phyloP scores from a whole-genome alignment of 2,329 filamentous ascomycete genomes.

The Endothia cerciana region DNA sequence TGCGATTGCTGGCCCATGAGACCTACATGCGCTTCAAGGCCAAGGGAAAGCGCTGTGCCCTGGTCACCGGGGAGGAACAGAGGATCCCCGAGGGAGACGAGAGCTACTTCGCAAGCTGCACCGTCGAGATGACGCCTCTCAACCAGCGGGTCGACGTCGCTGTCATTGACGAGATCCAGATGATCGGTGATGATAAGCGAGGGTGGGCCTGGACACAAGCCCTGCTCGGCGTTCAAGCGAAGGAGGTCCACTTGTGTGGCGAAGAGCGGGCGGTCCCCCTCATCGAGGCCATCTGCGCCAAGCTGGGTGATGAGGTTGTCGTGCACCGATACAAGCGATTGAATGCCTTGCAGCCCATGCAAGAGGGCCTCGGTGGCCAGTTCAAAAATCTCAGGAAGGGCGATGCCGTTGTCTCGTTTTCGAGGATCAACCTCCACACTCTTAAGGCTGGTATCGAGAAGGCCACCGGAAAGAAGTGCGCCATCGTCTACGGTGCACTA shows the following conservation, averaged over 20 bases:
- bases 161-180: constrained; percentile 98
- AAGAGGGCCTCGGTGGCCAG: constrained; percentile 63
- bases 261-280: constrained; percentile 82
- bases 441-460: constrained; percentile 79
- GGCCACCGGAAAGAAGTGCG: constrained; percentile 76
- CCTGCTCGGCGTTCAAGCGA: constrained; percentile 81
- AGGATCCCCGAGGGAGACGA: constrained; percentile 65
- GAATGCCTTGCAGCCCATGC: constrained; percentile 73
- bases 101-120: constrained; percentile 76
- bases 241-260: constrained; percentile 91
- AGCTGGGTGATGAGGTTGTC: constrained; percentile 79
- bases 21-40: constrained; percentile 86
- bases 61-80: constrained; percentile 91
- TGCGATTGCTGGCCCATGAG: constrained; percentile 89
- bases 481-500: constrained; percentile 89
- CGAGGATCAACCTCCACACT: constrained; percentile 77
- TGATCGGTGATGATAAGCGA: constrained; percentile 80
- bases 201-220: constrained; percentile 97
- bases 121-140: constrained; percentile 83
- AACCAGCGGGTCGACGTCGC: constrained; percentile 74
- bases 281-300: constrained; percentile 75
- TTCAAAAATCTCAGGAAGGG: constrained; percentile 77
- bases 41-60: constrained; percentile 74
- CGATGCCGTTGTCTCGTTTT: constrained; percentile 89
- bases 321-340: constrained; percentile 85